Percentiles rank a stretch among this genome's conserved stretches.
phyloP scores from a whole-genome alignment of 345 rosid genomes.

The Rubroshorea leprosula region DNA sequence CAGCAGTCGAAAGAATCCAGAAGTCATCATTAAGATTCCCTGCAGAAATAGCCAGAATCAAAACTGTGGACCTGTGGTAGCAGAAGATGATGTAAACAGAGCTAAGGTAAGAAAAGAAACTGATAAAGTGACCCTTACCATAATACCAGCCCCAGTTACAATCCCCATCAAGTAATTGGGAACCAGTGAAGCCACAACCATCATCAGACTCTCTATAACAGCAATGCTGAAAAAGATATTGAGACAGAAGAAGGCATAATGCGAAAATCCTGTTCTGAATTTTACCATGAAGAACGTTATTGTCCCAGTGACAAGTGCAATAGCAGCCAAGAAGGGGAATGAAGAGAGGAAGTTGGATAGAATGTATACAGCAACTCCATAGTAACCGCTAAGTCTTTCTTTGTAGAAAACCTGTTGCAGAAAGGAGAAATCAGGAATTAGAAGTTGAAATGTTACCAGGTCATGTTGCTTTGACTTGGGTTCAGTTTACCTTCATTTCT shows the following conservation, averaged over 20 bases:
- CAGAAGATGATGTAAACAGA: neutral
- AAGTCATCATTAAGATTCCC: conserved; percentile 91
- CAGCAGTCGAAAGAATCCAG: conserved; percentile 76
- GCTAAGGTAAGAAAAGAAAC: neutral
- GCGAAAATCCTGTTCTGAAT: conserved; percentile 49
- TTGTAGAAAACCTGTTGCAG: conserved; percentile 49
- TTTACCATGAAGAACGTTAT: conserved; percentile 65
- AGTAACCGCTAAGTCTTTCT: conserved; percentile 68
- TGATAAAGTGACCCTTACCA: conserved; percentile 36
- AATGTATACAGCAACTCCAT: conserved; percentile 63
- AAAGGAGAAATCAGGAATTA: neutral
- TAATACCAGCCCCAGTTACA: conserved; percentile 64
- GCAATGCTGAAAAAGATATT: conserved; percentile 57
- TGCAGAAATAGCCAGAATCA: conserved; percentile 12
- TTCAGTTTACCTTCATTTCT: conserved; percentile 57
- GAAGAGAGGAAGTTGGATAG: conserved; percentile 70
- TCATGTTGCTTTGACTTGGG: neutral
- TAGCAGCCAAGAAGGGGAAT: conserved; percentile 57
- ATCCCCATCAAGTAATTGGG: conserved; percentile 85
- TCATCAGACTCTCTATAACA: conserved; percentile 84
- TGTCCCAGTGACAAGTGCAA: conserved; percentile 45
- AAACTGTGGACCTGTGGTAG: neutral
- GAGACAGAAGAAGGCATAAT: conserved; percentile 60
- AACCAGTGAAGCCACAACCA: conserved; percentile 78
- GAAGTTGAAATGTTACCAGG: neutral